A percentile compares a stretch with the other conserved stretches of the same genome.
Conservation (phyloP, 495 filamentous ascomycete genomes). For the Hypomontagnella monticulosa region DNA sequence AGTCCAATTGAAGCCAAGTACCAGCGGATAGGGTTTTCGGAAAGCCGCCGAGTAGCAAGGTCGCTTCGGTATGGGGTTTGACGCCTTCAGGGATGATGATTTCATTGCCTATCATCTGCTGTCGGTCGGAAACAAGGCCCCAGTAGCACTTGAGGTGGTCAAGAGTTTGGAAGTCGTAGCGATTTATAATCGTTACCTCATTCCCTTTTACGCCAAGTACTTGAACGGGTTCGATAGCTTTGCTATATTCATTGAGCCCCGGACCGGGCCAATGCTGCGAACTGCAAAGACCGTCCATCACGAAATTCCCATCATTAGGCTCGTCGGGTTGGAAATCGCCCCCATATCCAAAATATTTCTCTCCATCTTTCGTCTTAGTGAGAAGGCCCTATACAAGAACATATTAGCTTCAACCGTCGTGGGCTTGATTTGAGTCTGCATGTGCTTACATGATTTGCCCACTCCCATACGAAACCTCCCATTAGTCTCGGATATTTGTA, state of each 20-base stretch:
- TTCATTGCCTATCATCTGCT: slow-evolving; percentile 39
- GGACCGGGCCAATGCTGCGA: slow-evolving; percentile 69
- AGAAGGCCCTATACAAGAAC: slow-evolving; percentile 57
- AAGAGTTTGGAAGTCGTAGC: slow-evolving; percentile 63
- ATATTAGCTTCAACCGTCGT: slow-evolving; percentile 6
- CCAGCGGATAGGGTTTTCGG: slow-evolving; percentile 36
- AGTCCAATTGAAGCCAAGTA: slow-evolving; percentile 58
- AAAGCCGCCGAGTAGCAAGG: slow-evolving; percentile 42
- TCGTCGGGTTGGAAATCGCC: slow-evolving; percentile 73
- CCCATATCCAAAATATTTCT: slow-evolving; percentile 72
- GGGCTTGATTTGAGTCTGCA: background rate
- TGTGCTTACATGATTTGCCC: slow-evolving; percentile 69
- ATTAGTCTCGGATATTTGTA: slow-evolving; percentile 69
- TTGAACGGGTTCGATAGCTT: slow-evolving; percentile 70
- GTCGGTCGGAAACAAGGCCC: slow-evolving; percentile 54
- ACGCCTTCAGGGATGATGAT: slow-evolving; percentile 50
- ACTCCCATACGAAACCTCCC: slow-evolving; percentile 82
- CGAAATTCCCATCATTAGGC: slow-evolving; percentile 76
- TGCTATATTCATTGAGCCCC: slow-evolving; percentile 70
- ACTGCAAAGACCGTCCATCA: slow-evolving; percentile 71
- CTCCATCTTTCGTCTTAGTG: slow-evolving; percentile 62
- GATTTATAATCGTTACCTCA: slow-evolving; percentile 58
- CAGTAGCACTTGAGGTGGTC: slow-evolving; percentile 60
- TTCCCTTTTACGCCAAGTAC: slow-evolving; percentile 46
- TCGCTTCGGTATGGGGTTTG: slow-evolving; percentile 49